Evolutionary conservation across 495 filamentous ascomycete species (phyloP).

Genomic region (Bryoglossum gracile): DNA sequence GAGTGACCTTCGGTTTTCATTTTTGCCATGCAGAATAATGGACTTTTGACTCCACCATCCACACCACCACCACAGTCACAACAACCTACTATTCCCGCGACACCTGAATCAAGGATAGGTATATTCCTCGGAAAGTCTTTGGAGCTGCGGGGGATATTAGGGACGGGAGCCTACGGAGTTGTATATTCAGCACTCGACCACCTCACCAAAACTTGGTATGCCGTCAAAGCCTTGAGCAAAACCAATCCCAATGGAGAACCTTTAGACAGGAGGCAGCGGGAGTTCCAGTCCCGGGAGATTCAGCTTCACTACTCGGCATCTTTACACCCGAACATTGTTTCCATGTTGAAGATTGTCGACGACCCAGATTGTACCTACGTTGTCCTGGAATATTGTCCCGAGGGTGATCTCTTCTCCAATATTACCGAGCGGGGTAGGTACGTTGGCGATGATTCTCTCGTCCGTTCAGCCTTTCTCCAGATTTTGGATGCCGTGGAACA

Average conservation of each 20-base stretch:
- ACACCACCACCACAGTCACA: constrained; percentile 4
- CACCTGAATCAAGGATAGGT: constrained; percentile 25
- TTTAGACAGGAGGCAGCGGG: constrained; percentile 76
- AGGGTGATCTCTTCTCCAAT: constrained; percentile 93
- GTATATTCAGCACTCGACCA: constrained; percentile 92
- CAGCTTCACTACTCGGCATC: constrained; percentile 83
- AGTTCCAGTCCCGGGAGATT: constrained; percentile 92
- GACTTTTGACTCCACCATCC: constrained; percentile 14
- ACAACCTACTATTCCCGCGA: constrained; percentile 5
- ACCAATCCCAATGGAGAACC: constrained; percentile 56
- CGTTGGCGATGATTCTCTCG: constrained; percentile 84
- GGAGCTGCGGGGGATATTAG: constrained; percentile 51
- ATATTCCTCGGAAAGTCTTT: constrained; percentile 21
- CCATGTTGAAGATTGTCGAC: constrained; percentile 90
- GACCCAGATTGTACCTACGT: constrained; percentile 91
- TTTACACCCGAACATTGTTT: constrained; percentile 87
- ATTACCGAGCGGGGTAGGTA: constrained; percentile 94
- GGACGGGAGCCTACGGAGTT: constrained; percentile 92
- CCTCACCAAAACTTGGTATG: constrained; percentile 73
- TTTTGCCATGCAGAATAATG: constrained; percentile 21
- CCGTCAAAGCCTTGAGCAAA: constrained; percentile 96
- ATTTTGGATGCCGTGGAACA: constrained; percentile 95
- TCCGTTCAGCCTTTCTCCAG: constrained; percentile 85
- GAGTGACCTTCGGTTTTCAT: constrained; percentile 17
- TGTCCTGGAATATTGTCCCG: constrained; percentile 93